Evolutionary conservation across 371 early-diverging fungal species (phyloP).

Genomic region (Mucor mucedo): DNA sequence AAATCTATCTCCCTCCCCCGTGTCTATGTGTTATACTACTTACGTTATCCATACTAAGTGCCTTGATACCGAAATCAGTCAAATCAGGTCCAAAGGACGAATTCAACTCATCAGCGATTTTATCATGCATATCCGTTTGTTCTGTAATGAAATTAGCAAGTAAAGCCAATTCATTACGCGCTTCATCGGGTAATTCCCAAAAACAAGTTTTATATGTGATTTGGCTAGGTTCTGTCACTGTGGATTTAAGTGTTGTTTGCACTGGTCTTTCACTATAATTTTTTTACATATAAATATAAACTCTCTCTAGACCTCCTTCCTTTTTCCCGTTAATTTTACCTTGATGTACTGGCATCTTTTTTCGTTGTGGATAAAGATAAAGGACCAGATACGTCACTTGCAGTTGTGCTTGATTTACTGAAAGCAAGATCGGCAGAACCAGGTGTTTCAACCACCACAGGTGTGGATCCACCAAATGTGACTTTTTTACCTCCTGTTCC

Average conservation of each 20-base stretch:
- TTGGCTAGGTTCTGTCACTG: constrained; percentile 14
- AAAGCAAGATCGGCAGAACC: constrained; percentile 19
- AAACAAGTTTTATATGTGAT: constrained; percentile 27
- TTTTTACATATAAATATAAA: background rate
- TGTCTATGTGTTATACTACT: background rate
- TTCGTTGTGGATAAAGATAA: constrained; percentile 8
- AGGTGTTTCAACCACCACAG: constrained; percentile 5
- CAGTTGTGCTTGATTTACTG: constrained; percentile 9
- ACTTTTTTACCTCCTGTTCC: background rate
- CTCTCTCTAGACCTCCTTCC: background rate
- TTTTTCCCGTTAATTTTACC: constrained; percentile 9
- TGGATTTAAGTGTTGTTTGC: constrained; percentile 20
- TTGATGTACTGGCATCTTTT: constrained; percentile 5
- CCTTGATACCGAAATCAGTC: constrained; percentile 1
- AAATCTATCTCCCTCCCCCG: background rate
- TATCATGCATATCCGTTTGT: constrained; percentile 23
- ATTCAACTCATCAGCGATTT: constrained; percentile 13
- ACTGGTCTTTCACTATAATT: constrained; percentile 4
- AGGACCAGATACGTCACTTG: background rate
- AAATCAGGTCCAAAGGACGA: constrained; percentile 23
- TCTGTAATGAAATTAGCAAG: constrained; percentile 25
- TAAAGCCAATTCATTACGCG: constrained; percentile 23
- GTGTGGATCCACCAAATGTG: constrained; percentile 2
- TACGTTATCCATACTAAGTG: constrained; percentile 17
- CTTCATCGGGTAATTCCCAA: constrained; percentile 30